These are phyloP conservation scores for Scopulariopsis brevicaulis DNA, from an alignment of 2,329 filamentous ascomycete species.

Conservation along the genomic window DNA sequence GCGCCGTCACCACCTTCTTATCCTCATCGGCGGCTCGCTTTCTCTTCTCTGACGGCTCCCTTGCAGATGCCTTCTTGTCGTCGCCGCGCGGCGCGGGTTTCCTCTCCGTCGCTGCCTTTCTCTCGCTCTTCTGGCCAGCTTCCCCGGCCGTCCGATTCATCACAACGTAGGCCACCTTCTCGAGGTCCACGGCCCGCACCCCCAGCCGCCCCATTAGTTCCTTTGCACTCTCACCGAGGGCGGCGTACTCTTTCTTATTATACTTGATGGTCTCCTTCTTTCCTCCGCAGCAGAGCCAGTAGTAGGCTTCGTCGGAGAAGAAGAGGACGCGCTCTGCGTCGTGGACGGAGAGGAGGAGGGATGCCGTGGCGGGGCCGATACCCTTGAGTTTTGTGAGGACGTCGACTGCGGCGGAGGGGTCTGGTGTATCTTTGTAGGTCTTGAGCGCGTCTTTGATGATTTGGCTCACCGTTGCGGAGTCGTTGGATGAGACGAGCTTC, in stretches of 20 bases:
- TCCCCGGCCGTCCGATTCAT: constrained; percentile 25
- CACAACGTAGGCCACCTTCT: constrained; percentile 61
- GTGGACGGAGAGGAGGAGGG: constrained; percentile 57
- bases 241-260: constrained; percentile 53
- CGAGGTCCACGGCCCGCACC: constrained; percentile 49
- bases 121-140: not conserved
- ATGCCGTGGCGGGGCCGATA: constrained; percentile 70
- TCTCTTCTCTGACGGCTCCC: not conserved
- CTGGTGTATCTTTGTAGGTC: constrained; percentile 24
- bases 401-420: constrained; percentile 35
- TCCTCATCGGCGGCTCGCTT: constrained; percentile 1
- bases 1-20: not conserved
- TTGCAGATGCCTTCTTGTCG: not conserved
- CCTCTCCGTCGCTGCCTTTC: not conserved
- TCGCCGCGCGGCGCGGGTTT: not conserved
- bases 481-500: constrained; percentile 52
- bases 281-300: constrained; percentile 53
- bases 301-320: constrained; percentile 71
- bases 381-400: constrained; percentile 53
- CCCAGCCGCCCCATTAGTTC: constrained; percentile 34
- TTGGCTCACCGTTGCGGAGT: constrained; percentile 27
- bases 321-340: constrained; percentile 52
- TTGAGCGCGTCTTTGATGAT: constrained; percentile 41
- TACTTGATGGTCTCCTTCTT: constrained; percentile 52
- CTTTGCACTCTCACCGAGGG: constrained; percentile 33